phyloP scores from a whole-genome alignment of 2,329 filamentous ascomycete species.

The Hymenoscyphus fructigenus region DNA sequence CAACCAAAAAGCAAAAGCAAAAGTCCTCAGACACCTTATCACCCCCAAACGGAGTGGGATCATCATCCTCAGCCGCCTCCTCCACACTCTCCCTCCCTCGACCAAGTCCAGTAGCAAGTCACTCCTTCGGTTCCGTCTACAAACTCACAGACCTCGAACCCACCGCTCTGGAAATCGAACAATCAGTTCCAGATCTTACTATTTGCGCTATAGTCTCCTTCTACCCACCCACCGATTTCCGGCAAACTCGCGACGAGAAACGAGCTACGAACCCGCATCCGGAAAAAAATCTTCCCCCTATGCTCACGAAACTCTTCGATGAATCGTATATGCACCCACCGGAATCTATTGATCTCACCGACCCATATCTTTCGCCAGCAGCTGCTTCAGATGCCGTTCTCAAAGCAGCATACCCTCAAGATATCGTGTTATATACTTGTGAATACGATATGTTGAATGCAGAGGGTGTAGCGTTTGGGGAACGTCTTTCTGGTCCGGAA shows the following conservation, averaged over 20 bases:
- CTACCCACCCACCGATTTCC: constrained; percentile 64
- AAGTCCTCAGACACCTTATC: not conserved
- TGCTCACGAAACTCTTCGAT: constrained; percentile 63
- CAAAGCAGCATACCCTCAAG: constrained; percentile 46
- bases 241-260: constrained; percentile 54
- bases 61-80: constrained; percentile 1
- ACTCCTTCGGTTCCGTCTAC: constrained; percentile 23
- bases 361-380: constrained; percentile 58
- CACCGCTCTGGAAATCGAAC: constrained; percentile 33
- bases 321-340: constrained; percentile 56
- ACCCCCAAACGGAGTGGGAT: not conserved
- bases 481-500: constrained; percentile 49
- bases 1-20: not conserved
- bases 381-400: constrained; percentile 55
- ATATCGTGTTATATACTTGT: constrained; percentile 59
- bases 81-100: constrained; percentile 22
- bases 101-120: constrained; percentile 1
- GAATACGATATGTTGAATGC: constrained; percentile 65
- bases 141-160: constrained; percentile 35
- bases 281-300: constrained; percentile 56
- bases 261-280: constrained; percentile 53
- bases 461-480: constrained; percentile 60
- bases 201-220: constrained; percentile 57
- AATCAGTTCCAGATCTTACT: constrained; percentile 42
- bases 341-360: constrained; percentile 42